Conservation (phyloP, 176 grass and related monocot species). For the Poa pratensis region DNA sequence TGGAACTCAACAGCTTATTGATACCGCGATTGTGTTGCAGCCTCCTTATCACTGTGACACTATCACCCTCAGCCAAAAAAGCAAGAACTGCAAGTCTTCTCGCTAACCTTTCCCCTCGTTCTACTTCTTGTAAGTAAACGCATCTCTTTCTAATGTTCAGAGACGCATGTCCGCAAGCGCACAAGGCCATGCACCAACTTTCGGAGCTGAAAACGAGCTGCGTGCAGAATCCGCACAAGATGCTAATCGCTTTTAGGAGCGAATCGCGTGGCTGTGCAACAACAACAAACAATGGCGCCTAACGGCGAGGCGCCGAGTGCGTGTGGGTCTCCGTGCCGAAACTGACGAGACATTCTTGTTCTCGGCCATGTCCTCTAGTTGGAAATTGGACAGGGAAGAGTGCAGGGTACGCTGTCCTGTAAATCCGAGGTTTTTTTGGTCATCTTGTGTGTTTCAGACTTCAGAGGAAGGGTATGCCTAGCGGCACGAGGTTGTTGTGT, state of each 20-base stretch:
- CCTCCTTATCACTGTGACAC: not conserved
- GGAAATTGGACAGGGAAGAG: not conserved
- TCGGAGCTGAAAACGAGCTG: slow-evolving; percentile 34
- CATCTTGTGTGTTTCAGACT: slow-evolving; percentile 5
- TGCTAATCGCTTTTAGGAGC: slow-evolving; percentile 11
- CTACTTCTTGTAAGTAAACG: slow-evolving; percentile 23
- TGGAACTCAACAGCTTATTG: not conserved
- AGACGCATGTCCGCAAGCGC: slow-evolving; percentile 3
- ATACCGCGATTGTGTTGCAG: not conserved
- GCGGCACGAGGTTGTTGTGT: no score
- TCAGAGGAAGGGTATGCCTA: not conserved
- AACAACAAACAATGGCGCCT: not conserved
- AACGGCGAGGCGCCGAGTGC: not conserved
- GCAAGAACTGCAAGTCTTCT: slow-evolving; percentile 15
- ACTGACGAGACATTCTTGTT: slow-evolving; percentile 13
- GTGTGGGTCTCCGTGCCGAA: not conserved
- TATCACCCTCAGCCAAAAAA: not conserved
- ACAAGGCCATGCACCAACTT: slow-evolving; percentile 25
- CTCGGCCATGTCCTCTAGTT: not conserved
- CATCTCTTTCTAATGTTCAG: not conserved
- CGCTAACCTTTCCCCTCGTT: not conserved
- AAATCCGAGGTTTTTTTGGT: not conserved
- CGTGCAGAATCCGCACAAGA: slow-evolving; percentile 6
- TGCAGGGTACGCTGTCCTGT: not conserved
- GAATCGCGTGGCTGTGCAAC: not conserved